Conservation (phyloP, 208 protist genomes). For the Wallacemonas collosoma region DNA sequence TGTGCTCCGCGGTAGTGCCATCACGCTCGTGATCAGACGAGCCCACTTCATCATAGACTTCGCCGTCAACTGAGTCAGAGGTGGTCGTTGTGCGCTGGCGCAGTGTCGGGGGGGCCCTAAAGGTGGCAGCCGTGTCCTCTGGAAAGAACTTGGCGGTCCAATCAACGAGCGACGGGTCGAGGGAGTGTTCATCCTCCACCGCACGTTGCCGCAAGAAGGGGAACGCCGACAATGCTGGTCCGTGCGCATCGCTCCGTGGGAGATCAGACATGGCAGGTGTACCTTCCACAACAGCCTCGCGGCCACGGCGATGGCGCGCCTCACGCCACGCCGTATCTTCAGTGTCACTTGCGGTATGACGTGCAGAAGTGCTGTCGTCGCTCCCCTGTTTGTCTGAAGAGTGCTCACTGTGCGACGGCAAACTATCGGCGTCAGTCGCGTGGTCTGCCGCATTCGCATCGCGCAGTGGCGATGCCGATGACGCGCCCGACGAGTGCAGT, state of each 20-base stretch:
- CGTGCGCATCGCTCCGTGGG: slow-evolving; percentile 19
- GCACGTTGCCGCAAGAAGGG: slow-evolving; percentile 86
- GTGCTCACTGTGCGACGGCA: too few species aligned
- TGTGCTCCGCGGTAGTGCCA: too few species aligned
- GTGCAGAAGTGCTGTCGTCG: too few species aligned
- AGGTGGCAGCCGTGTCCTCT: slow-evolving; percentile 70
- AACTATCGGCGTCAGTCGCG: too few species aligned
- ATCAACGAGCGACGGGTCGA: slow-evolving; percentile 89
- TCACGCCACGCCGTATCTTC: slow-evolving; percentile 31
- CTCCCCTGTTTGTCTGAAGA: too few species aligned
- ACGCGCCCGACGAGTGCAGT: slow-evolving; percentile 16
- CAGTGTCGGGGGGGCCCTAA: slow-evolving; percentile 66
- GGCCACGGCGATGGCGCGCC: slow-evolving; percentile 51
- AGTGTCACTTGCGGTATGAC: too few species aligned
- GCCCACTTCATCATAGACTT: not conserved
- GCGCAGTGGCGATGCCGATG: not conserved
- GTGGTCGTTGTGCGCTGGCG: slow-evolving; percentile 21
- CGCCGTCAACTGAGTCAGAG: slow-evolving; percentile 1
- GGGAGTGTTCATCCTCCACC: slow-evolving; percentile 59
- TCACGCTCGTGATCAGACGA: too few species aligned
- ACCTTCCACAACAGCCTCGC: slow-evolving; percentile 46
- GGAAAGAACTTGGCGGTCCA: slow-evolving; percentile 92
- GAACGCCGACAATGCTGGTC: slow-evolving; percentile 51
- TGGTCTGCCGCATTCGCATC: not conserved
- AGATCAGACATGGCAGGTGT: slow-evolving; percentile 67